phyloP scores from a whole-genome alignment of 2,329 filamentous ascomycete genomes.

The Xylaria digitata region DNA sequence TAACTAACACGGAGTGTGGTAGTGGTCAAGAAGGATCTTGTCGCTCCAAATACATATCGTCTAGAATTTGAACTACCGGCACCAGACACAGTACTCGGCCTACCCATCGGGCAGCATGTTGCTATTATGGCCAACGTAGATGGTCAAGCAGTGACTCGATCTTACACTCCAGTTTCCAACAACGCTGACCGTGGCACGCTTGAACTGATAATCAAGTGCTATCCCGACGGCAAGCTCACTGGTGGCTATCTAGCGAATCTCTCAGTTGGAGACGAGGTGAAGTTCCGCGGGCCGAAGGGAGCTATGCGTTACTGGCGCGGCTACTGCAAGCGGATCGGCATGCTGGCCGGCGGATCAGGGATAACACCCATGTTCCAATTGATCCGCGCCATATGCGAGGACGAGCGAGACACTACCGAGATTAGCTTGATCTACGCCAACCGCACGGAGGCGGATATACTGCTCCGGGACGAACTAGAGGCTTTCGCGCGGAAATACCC shows the following conservation, averaged over 20 bases:
- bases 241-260: conserved; percentile 61
- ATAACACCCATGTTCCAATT: conserved; percentile 71
- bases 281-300: conserved; percentile 67
- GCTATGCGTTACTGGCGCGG: conserved; percentile 63
- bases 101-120: conserved; percentile 69
- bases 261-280: conserved; percentile 60
- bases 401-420: conserved; percentile 67
- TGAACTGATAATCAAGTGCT: conserved; percentile 64
- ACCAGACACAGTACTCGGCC: conserved; percentile 58
- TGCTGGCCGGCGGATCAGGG: conserved; percentile 65
- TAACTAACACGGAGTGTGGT: neutral
- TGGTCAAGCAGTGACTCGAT: conserved; percentile 59
- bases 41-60: conserved; percentile 59
- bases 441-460: conserved; percentile 67
- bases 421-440: conserved; percentile 70
- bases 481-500: conserved; percentile 62
- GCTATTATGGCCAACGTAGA: conserved; percentile 61
- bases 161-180: conserved; percentile 66
- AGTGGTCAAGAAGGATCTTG: conserved; percentile 53
- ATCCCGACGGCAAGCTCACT: conserved; percentile 63
- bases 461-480: conserved; percentile 68
- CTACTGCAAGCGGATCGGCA: conserved; percentile 60
- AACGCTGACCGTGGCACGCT: conserved; percentile 61
- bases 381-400: conserved; percentile 72
- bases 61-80: conserved; percentile 62